Base-by-base conservation (phyloP, 345 rosid genomes). In the Corchorus capsularis region DNA sequence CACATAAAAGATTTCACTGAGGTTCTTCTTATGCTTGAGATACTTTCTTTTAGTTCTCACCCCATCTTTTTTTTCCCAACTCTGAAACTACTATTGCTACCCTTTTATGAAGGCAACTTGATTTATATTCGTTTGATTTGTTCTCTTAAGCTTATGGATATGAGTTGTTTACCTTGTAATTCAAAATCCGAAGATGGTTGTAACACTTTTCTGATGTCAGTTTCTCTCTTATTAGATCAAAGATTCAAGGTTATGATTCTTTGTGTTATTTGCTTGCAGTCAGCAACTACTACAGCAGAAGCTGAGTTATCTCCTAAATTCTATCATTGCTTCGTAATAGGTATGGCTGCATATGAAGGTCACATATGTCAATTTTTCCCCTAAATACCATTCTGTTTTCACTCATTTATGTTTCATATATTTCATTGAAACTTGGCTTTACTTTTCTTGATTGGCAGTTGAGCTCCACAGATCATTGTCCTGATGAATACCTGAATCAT, bases 401-500 rank as follows among this genome's bases (percentile, higher is more conserved):
- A 27, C 27, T 27, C 27, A 27, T 27, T 1, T 27, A 27, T 27
- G 27, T 27, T 27, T 27, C 27, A 27, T 27, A 27, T 27, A 27
- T 27, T 27, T 27, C 27, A 27, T 27, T 27, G 27, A 27, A 27
- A 27, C 27, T 27, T 27, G 0, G 27, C 27, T 27, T 27, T 94
- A 93, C 66, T 75, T 91, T 19, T 89, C 97, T 74, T 92, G 93
- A 78, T 61, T 50, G 71, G 71, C 82, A 53, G 70, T 72, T 4
- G 86, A 80, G 72, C 75, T 89, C 99, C 99, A 96, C 60, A 93
- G 84, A 72, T 96, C 97, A 32, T 54, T 85, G 83, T 89, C 97
- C n/a, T n/a, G n/a, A 70, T 83, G 82, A 74, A 96, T 85, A 74
- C 90, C 88, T 70, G 89, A 87, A 80, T 93, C 97, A 80, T 76